Evolutionary conservation across 208 protist species (phyloP), one percentile per base, ranked within the genome.

Genomic region (Leishmania martiniquensis): DNA sequence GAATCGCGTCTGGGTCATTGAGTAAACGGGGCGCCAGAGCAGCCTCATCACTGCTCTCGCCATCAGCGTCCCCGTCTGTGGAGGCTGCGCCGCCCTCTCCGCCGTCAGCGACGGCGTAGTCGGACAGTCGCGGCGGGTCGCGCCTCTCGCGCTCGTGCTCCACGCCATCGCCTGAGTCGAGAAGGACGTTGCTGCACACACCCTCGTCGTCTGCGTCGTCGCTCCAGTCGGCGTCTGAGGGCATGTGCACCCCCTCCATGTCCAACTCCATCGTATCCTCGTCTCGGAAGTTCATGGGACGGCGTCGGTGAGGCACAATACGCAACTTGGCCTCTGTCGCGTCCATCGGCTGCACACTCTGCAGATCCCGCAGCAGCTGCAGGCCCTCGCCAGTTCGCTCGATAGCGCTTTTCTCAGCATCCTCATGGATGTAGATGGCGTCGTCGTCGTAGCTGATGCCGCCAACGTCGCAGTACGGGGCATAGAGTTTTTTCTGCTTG

Each of bases 371-470:
- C 70, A 98, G 76, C 51, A 96, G 82, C 71, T 89, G 83, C 59
- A 96, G 76, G 45, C 95, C 96, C 77, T 97, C 92, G 54, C 94
- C 94, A 57, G 78, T 93, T 57, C 96, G 91, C 75, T 97, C 89
- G 83, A 96, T 93, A 45, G 75, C 83, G 6, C 76, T 87, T 62
- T 93, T 87, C 57, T 97, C 91, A 13, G 96, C 87, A 55, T 98
- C 90, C 71, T 96, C 88, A 51, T 98, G 85, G 76, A 99, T 96
- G 85, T 99, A 99, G 72, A 99, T 97, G 55, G 97, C 98, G 87
- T 99, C 98, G 55, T 99, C 96, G 83, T 99, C 99, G 87, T 99
- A 99, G 57, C 97, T 91, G 75, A 99, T 92, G 55, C 98, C 98
- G 65, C 99, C 99, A 37, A 99, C 89, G 85, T 99, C 98, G 82